phyloP scores from a whole-genome alignment of 345 rosid genomes.

The Ailanthus altissimus region DNA sequence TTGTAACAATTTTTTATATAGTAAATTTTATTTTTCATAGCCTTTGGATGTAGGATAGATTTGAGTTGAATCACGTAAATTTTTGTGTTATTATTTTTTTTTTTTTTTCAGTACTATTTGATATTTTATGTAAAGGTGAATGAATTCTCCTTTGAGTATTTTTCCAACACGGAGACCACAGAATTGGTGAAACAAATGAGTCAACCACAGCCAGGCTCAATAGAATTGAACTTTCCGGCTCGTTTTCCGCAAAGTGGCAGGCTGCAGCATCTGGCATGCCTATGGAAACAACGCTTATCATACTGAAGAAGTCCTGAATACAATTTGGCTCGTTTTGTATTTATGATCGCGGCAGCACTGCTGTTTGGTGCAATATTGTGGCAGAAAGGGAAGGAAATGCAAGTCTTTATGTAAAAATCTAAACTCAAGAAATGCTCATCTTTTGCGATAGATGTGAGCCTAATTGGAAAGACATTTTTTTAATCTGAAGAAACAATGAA shows the following conservation, averaged over 20 bases:
- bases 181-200: conserved; percentile 40
- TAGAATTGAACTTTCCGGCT: conserved; percentile 38
- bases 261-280: conserved; percentile 46
- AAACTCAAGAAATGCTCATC: neutral
- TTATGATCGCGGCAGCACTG: conserved; percentile 21
- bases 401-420: conserved; percentile 8
- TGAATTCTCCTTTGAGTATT: too few species aligned
- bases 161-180: conserved; percentile 32
- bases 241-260: conserved; percentile 36
- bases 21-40: too few species aligned
- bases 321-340: conserved; percentile 40
- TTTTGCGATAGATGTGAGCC: neutral
- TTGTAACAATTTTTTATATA: too few species aligned
- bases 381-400: conserved; percentile 34
- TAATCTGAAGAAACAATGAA: conserved; percentile 17
- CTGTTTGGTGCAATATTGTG: conserved; percentile 33
- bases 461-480: too few species aligned
- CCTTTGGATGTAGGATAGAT: too few species aligned
- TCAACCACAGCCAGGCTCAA: conserved; percentile 36
- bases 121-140: too few species aligned
- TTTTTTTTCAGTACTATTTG: too few species aligned
- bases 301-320: conserved; percentile 60
- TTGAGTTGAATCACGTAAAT: too few species aligned
- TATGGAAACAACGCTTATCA: conserved; percentile 57
- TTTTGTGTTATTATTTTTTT: too few species aligned